Base-by-base conservation (phyloP, 345 rosid species). In the Hypericum perforatum region DNA sequence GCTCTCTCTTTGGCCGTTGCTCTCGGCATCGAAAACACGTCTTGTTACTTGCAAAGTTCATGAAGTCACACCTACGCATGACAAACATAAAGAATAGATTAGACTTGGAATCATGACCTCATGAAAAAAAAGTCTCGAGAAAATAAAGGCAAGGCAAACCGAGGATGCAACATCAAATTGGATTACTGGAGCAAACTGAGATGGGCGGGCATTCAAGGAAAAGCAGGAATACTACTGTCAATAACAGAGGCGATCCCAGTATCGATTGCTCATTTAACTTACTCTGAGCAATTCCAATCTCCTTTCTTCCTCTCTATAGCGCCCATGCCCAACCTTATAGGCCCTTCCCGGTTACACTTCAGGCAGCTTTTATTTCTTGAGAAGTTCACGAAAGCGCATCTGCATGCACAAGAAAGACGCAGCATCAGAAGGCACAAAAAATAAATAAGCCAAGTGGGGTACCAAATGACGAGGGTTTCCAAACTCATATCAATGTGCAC, bases 311-410 rank as follows among this genome's bases (percentile, higher is more conserved):
- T 84, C 70, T 76, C 77, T 7, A 65, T 63, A 14, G 72, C 72
- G 62, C 51, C 47, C 12, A 54, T 59, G 11, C 60, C 67, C 37
- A 57, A 55, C 66, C 52, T 61, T 63, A 64, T 59, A 46, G 95
- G 92, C 41, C 92, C 92, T 58, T 71, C 70, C 41, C 77, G 69
- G 63, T 62, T 73, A 74, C 95, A 86, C 64, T 81, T 76, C 14
- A 76, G 57, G 70, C 95, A 86, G 64, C 62, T 63, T 11, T 11
- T 47, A 53, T 86, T 86, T 74, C 79, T 79, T 40, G 80, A 60
- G 49, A 84, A 86, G 69, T 86, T 86, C 75, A 75, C 45, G 71
- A 76, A 86, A 40, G 60, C 69, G 45, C 95, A 86, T 54, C 92
- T 83, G 75, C 62, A 53, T 50, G 32, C 10, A 40, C 37, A 39